Percentiles rank a stretch among this genome's conserved stretches.
Evolutionary conservation across 192 early-diverging fungal species (phyloP).

Genomic region (Dissophora globulifera): DNA sequence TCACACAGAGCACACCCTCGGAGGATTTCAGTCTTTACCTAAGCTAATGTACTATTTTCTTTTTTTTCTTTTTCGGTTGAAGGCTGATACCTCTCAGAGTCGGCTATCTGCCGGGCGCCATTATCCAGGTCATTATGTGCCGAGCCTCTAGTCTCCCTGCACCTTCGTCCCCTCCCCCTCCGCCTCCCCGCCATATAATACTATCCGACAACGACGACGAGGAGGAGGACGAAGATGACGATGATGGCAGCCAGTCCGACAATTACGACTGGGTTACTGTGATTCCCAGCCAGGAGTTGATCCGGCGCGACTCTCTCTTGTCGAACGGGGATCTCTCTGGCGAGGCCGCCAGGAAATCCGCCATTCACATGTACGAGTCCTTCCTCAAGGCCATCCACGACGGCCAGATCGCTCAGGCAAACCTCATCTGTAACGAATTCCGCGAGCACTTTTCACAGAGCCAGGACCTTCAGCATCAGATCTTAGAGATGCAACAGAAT

Average conservation of each 20-base stretch:
- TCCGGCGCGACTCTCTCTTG: neutral
- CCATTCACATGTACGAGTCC: constrained; percentile 20
- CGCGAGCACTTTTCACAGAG: neutral
- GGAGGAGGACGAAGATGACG: neutral
- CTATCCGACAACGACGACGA: neutral
- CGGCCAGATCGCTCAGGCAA: constrained; percentile 8
- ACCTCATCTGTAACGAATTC: constrained; percentile 11
- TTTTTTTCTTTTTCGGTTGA: neutral
- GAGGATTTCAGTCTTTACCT: no score
- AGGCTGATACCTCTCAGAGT: constrained; percentile 12
- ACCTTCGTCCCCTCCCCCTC: neutral
- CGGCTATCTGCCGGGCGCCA: neutral
- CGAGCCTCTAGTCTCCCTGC: neutral
- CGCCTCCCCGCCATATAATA: neutral
- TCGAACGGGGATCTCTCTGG: neutral
- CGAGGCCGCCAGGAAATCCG: neutral
- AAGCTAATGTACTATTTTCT: no score
- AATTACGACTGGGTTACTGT: no score
- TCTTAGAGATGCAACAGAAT: constrained; percentile 6
- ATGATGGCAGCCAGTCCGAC: no score
- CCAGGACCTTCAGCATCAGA: no score
- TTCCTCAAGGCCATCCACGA: constrained; percentile 2
- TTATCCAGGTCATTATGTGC: constrained; percentile 15
- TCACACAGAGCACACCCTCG: no score
- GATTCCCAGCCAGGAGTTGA: no score